Conservation (phyloP, 257 asterid genomes). For the Solanum bulbocastanum region DNA sequence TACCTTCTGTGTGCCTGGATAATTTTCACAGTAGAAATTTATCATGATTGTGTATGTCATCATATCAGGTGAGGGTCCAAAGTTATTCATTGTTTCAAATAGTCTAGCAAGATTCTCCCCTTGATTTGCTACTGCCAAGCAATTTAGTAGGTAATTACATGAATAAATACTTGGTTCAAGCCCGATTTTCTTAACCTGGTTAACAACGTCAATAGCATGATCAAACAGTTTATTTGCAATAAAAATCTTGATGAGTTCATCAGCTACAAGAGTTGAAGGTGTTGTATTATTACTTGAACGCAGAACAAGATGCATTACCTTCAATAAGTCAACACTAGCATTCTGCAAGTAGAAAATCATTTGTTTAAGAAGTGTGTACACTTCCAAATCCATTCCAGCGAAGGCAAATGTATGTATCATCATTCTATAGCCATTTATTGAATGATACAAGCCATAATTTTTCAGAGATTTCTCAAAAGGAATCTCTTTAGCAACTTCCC, state of each 20-base stretch:
- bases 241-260: slow-evolving; percentile 46
- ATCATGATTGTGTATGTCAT: slow-evolving; percentile 47
- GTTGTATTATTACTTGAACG: slow-evolving; percentile 15
- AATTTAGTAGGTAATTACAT: slow-evolving; percentile 59
- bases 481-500: slow-evolving; percentile 27
- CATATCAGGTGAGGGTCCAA: slow-evolving; percentile 55
- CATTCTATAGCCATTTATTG: slow-evolving; percentile 27
- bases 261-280: slow-evolving; percentile 15
- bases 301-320: slow-evolving; percentile 11
- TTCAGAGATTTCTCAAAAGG: slow-evolving; percentile 25
- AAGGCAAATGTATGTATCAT: slow-evolving; percentile 32
- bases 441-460: slow-evolving; percentile 33
- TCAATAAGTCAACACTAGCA: slow-evolving; percentile 22
- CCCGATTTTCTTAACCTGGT: slow-evolving; percentile 28
- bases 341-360: slow-evolving; percentile 28
- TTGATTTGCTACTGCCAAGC: slow-evolving; percentile 33
- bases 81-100: slow-evolving; percentile 37
- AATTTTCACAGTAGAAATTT: slow-evolving; percentile 30
- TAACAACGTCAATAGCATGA: slow-evolving; percentile 29
- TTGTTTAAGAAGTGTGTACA: slow-evolving; percentile 38
- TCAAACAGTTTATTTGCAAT: slow-evolving; percentile 40
- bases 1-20: slow-evolving; percentile 1
- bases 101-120: slow-evolving; percentile 16
- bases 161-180: slow-evolving; percentile 31
- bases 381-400: slow-evolving; percentile 44